Evolutionary conservation across 78 protist species (phyloP).

Genomic region (Tieghemostelium lacteum): DNA sequence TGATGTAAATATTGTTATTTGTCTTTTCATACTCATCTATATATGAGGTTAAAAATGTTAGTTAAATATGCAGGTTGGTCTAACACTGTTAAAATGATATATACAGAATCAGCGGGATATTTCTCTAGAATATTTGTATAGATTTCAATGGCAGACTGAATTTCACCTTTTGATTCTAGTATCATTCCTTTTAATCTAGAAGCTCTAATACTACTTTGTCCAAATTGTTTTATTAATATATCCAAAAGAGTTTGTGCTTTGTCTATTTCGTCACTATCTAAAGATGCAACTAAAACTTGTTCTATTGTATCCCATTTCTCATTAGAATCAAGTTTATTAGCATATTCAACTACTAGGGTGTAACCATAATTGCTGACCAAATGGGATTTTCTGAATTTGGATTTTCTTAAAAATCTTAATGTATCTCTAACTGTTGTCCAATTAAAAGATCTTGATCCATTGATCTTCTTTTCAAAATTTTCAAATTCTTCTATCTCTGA

Average conservation of each 20-base stretch:
- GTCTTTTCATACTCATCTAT: slow-evolving; percentile 66
- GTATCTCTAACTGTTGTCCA: slow-evolving; percentile 30
- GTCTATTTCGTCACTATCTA: slow-evolving; percentile 12
- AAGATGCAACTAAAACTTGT: slow-evolving; percentile 25
- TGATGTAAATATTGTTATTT: slow-evolving; percentile 32
- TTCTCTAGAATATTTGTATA: slow-evolving; percentile 25
- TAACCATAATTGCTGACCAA: slow-evolving; percentile 44
- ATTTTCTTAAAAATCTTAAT: slow-evolving; percentile 50
- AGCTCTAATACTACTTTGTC: slow-evolving; percentile 42
- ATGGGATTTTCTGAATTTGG: slow-evolving; percentile 17
- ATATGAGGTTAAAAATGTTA: not conserved
- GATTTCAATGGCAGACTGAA: slow-evolving; percentile 6
- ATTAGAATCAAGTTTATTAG: not conserved
- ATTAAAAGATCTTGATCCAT: slow-evolving; percentile 57
- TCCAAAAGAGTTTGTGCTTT: not conserved
- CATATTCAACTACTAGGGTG: slow-evolving; percentile 11
- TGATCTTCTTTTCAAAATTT: too few species aligned
- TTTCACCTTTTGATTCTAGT: not conserved
- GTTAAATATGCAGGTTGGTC: not conserved
- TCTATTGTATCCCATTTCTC: slow-evolving; percentile 35
- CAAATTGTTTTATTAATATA: slow-evolving; percentile 9
- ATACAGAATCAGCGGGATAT: slow-evolving; percentile 62
- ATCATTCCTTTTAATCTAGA: slow-evolving; percentile 26
- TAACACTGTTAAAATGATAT: not conserved
- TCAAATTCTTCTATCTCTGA: too few species aligned